Conservation (phyloP, 345 rosid genomes). For the Aurinia saxatilis region DNA sequence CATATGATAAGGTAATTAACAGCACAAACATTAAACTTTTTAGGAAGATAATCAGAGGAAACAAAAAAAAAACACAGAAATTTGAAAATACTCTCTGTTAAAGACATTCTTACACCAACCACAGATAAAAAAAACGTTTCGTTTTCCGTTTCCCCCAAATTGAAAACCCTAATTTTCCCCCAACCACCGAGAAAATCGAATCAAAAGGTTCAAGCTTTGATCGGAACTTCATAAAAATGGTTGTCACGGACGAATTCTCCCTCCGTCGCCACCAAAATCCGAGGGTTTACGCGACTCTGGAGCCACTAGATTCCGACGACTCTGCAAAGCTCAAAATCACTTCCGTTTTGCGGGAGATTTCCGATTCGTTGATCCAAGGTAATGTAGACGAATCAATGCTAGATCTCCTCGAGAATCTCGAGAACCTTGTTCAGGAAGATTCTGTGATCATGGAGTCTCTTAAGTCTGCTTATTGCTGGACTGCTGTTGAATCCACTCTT, state of each 20-base stretch:
- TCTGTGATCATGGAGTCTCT: slow-evolving; percentile 23
- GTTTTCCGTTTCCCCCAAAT: not conserved
- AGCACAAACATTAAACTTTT: too few species aligned
- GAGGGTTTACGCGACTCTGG: not conserved
- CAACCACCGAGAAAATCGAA: not conserved
- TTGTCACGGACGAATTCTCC: slow-evolving; percentile 1
- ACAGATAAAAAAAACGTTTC: not conserved
- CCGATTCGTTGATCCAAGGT: not conserved
- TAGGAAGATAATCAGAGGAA: too few species aligned
- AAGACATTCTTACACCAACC: too few species aligned
- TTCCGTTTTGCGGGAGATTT: slow-evolving; percentile 7
- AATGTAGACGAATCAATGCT: slow-evolving; percentile 28
- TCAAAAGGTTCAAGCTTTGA: not conserved
- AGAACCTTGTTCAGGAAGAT: slow-evolving; percentile 28
- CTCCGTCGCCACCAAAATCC: slow-evolving; percentile 10
- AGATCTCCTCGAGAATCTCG: slow-evolving; percentile 33
- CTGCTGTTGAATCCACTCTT: slow-evolving; percentile 46
- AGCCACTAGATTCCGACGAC: not conserved
- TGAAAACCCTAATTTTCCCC: not conserved
- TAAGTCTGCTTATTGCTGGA: slow-evolving; percentile 42
- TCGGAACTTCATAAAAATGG: not conserved
- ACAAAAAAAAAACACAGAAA: too few species aligned
- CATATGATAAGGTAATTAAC: too few species aligned
- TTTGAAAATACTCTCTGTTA: too few species aligned
- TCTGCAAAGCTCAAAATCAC: not conserved